Conservation (phyloP, 2,329 filamentous ascomycete genomes). For the Neonectria magnoliae region DNA sequence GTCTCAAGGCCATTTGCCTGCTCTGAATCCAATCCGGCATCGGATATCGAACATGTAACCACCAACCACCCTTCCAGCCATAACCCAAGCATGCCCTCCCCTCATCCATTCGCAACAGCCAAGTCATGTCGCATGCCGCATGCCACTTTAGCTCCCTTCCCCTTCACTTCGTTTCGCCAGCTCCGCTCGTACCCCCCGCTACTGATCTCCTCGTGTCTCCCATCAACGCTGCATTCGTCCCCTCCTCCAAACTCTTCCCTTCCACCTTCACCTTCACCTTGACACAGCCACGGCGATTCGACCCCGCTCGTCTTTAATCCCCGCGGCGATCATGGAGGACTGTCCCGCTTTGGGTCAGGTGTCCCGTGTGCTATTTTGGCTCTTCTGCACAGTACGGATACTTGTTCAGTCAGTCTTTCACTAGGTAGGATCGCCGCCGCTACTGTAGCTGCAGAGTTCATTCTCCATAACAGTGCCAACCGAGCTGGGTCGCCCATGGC, state of each 20-base stretch:
- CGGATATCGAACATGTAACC: background rate
- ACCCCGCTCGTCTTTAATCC: conserved; percentile 14
- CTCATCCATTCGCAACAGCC: conserved; percentile 2
- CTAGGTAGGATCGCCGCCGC: background rate
- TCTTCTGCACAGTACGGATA: conserved; percentile 3
- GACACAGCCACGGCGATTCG: background rate
- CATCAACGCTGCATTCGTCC: background rate
- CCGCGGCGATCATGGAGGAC: conserved; percentile 22
- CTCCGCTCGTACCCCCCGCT: background rate
- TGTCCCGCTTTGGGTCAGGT: conserved; percentile 25
- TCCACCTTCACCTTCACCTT: background rate
- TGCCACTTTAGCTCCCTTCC: conserved; percentile 2
- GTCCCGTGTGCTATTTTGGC: conserved; percentile 24
- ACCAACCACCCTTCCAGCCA: background rate
- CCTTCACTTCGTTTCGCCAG: background rate
- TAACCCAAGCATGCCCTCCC: background rate
- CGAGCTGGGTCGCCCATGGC: background rate
- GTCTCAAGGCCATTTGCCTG: conserved; percentile 11
- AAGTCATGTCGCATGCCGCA: conserved; percentile 3
- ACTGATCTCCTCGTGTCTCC: background rate
- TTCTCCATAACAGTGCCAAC: conserved; percentile 1
- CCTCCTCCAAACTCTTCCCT: background rate
- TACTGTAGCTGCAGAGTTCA: background rate
- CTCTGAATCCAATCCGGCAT: conserved; percentile 1
- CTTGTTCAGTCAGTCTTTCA: background rate